Evolutionary conservation across 805 yeast species (phyloP).

Genomic region (Yarrowia sp.): DNA sequence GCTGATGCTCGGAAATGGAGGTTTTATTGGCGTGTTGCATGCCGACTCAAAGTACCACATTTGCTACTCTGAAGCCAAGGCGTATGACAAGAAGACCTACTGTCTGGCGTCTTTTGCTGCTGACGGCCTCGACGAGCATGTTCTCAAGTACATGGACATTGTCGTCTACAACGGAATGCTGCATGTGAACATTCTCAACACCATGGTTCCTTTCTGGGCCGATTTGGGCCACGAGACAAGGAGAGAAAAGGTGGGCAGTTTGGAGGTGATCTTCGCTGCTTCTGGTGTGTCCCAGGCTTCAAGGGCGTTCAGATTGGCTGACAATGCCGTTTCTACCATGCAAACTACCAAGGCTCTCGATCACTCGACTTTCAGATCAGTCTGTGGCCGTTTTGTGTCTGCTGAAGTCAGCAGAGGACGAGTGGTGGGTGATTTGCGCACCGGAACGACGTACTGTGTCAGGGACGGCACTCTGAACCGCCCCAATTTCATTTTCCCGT

Average conservation of each 20-base stretch:
- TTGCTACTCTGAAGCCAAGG: neutral
- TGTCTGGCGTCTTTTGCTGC: neutral
- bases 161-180: neutral
- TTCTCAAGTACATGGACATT: neutral
- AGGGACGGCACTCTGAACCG: neutral
- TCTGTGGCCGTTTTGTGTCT: neutral
- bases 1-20: neutral
- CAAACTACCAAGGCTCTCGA: neutral
- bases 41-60: neutral
- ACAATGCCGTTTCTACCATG: neutral
- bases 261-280: neutral
- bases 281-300: neutral
- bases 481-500: neutral
- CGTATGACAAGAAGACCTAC: neutral
- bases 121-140: neutral
- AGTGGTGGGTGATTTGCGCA: neutral
- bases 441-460: neutral
- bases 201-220: neutral
- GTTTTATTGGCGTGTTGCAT: neutral
- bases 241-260: too few relatives aligned
- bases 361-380: neutral
- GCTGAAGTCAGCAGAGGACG: constrained; percentile 1
- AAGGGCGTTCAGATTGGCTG: neutral
- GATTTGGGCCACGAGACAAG: neutral
- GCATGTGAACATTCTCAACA: neutral